These are phyloP conservation scores for Primulina huaijiensis DNA, from an alignment of 257 asterid species.

Conservation along the genomic window DNA sequence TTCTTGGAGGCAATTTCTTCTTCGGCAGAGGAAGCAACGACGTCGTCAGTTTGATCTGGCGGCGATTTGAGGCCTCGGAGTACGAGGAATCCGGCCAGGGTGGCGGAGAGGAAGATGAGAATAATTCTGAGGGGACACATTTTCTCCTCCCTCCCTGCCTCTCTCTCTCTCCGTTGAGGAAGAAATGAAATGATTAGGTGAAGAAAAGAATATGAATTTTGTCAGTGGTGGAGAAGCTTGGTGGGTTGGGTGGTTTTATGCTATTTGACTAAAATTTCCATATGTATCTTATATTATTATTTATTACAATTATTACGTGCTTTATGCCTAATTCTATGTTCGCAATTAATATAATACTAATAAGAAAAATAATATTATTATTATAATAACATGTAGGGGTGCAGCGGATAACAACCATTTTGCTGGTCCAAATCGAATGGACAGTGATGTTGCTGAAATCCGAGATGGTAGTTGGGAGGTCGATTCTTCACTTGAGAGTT, in stretches of 20 bases:
- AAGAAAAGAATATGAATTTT: no score
- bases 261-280: not conserved
- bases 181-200: not conserved
- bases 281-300: no score
- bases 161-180: not conserved
- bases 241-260: not conserved
- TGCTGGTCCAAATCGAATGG: no score
- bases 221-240: not conserved
- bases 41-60: slow-evolving; percentile 31
- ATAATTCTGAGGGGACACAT: slow-evolving; percentile 56
- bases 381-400: no score
- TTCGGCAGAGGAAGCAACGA: not conserved
- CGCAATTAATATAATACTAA: no score
- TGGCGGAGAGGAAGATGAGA: slow-evolving; percentile 53
- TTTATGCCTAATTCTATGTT: no score
- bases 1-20: slow-evolving; percentile 36
- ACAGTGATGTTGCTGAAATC: no score
- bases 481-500: no score
- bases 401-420: no score
- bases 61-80: slow-evolving; percentile 42
- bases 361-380: no score
- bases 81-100: slow-evolving; percentile 46
- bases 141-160: not conserved
- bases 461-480: no score
- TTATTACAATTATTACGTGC: no score